Conservation (phyloP, 441 rosid species). For the Metrosideros polymorpha region DNA sequence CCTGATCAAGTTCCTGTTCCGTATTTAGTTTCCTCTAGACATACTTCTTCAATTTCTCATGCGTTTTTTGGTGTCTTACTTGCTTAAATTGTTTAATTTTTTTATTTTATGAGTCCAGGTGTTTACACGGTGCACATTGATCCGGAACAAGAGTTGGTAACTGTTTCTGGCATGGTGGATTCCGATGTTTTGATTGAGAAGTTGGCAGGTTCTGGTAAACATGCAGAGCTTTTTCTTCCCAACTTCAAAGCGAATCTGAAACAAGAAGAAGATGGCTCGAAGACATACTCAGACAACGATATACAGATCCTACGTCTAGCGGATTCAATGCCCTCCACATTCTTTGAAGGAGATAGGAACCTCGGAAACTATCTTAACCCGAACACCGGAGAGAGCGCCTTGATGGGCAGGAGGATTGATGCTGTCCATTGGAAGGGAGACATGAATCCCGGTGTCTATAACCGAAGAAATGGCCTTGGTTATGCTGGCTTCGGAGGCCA, state of each 20-base stretch:
- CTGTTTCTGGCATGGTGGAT: conserved; percentile 49
- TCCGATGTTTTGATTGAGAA: conserved; percentile 36
- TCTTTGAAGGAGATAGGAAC: neutral
- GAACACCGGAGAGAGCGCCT: conserved; percentile 11
- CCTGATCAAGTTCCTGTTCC: neutral
- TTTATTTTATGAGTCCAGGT: conserved; percentile 26
- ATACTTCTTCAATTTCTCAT: neutral
- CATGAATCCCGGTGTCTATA: neutral
- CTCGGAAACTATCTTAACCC: conserved; percentile 9
- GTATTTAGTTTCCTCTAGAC: neutral
- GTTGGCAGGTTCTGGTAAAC: conserved; percentile 48
- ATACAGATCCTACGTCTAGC: neutral
- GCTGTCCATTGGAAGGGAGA: neutral
- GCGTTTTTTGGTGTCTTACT: neutral
- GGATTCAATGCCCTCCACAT: neutral
- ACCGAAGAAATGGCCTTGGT: neutral
- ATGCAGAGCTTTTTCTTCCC: conserved; percentile 42
- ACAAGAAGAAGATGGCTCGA: conserved; percentile 6
- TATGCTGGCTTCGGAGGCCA: neutral
- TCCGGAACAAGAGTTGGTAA: conserved; percentile 37
- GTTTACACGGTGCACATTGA: conserved; percentile 55
- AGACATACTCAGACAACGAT: neutral
- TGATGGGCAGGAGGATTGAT: neutral
- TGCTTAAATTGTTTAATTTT: neutral
- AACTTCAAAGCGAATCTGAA: conserved; percentile 6